phyloP scores from a whole-genome alignment of 345 rosid species.

The Populus davidiana region DNA sequence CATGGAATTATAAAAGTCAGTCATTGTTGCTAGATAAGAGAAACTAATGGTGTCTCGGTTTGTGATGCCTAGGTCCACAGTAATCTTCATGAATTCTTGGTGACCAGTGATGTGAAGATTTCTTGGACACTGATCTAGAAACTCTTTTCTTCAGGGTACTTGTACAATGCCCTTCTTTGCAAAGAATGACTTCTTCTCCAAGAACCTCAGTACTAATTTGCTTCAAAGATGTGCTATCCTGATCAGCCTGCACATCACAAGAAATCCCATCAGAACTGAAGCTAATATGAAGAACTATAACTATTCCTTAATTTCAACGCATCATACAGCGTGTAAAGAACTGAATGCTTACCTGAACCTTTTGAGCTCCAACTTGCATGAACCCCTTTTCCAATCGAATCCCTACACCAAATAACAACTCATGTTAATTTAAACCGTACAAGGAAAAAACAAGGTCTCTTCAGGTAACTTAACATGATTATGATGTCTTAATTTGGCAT shows the following conservation, averaged over 20 bases:
- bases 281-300: background rate
- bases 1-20: background rate
- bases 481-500: background rate
- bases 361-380: slow-evolving; percentile 13
- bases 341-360: background rate
- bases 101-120: slow-evolving; percentile 25
- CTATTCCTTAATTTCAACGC: background rate
- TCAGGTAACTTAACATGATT: background rate
- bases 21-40: background rate
- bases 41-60: slow-evolving; percentile 22
- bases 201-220: background rate
- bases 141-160: slow-evolving; percentile 18
- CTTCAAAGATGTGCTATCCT: background rate
- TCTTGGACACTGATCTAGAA: slow-evolving; percentile 14
- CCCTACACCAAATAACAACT: background rate
- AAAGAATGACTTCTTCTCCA: background rate
- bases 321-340: no score
- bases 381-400: slow-evolving; percentile 21
- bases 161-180: slow-evolving; percentile 23
- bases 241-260: slow-evolving; percentile 8
- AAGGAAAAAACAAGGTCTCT: background rate
- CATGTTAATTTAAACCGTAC: background rate
- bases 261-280: background rate
- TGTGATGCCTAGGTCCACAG: slow-evolving; percentile 56
- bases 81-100: slow-evolving; percentile 68